phyloP scores from a whole-genome alignment of 1,284 basidiomycete genomes.

The Tilletia caries region DNA sequence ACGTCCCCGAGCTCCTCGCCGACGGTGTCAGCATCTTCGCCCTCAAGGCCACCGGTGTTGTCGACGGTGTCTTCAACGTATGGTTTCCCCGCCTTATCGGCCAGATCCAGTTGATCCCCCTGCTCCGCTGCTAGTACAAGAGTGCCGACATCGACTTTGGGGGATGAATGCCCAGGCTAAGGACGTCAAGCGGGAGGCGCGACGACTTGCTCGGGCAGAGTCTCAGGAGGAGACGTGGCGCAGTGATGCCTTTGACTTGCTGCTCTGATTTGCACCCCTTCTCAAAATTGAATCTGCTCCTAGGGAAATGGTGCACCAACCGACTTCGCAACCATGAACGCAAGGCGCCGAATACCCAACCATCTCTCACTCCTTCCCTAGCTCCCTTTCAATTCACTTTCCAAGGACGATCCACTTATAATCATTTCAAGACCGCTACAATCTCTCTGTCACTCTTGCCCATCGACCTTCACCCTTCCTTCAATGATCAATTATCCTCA shows the following conservation, averaged over 20 bases:
- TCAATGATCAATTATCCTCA: too few species aligned
- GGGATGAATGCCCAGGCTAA: conserved; percentile 27
- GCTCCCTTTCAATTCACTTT: too few species aligned
- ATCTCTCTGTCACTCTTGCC: too few species aligned
- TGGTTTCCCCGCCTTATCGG: conserved; percentile 56
- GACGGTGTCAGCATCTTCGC: conserved; percentile 22
- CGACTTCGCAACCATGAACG: too few species aligned
- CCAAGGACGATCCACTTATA: too few species aligned
- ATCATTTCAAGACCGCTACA: too few species aligned
- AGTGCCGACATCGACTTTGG: conserved; percentile 56
- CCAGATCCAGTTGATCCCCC: conserved; percentile 57
- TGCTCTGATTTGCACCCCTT: background rate
- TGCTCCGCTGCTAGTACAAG: conserved; percentile 57
- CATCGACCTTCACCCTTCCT: too few species aligned
- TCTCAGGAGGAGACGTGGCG: conserved; percentile 55
- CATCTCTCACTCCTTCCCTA: too few species aligned
- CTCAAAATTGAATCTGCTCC: too few species aligned
- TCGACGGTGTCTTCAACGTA: conserved; percentile 56
- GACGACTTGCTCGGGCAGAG: conserved; percentile 53
- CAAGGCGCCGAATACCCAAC: too few species aligned
- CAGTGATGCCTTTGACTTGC: conserved; percentile 52
- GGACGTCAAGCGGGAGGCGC: conserved; percentile 46
- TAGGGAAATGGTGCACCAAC: too few species aligned
- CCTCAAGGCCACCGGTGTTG: conserved; percentile 49
- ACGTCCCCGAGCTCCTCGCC: conserved; percentile 36